phyloP scores from a whole-genome alignment of 78 protist species.

The Neovahlkampfia damariscottae region DNA sequence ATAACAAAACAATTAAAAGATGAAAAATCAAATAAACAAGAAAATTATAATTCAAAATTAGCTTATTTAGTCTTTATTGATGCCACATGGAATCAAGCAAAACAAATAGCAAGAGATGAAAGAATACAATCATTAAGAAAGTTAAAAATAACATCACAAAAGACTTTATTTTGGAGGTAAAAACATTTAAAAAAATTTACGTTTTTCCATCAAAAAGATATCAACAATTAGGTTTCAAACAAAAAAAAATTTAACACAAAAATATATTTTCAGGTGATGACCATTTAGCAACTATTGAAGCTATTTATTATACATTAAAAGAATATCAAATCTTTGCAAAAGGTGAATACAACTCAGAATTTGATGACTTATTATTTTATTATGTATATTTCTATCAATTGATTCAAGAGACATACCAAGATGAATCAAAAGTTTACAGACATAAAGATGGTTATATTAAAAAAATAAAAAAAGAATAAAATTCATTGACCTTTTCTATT shows the following conservation, averaged over 20 bases:
- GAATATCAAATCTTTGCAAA: background rate
- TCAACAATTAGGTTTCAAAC: no score
- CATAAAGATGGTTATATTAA: background rate
- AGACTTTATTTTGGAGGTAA: constrained; percentile 25
- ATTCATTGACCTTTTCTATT: no score
- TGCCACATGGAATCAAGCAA: constrained; percentile 24
- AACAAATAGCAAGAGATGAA: constrained; percentile 5
- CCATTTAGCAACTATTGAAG: constrained; percentile 27
- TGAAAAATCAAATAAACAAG: background rate
- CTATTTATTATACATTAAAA: constrained; percentile 13
- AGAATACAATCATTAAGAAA: background rate
- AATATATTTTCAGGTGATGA: background rate
- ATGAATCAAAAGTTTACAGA: background rate
- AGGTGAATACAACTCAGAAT: constrained; percentile 5
- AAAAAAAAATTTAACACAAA: no score
- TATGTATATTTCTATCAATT: constrained; percentile 10
- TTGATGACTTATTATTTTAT: constrained; percentile 15
- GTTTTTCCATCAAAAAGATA: no score
- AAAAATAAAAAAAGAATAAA: background rate
- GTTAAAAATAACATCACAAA: background rate
- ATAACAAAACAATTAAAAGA: background rate
- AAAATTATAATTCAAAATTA: background rate
- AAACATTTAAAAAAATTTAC: no score
- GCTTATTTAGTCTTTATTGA: constrained; percentile 16
- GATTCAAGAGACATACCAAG: constrained; percentile 6